A percentile compares a stretch with the other conserved stretches of the same genome.
Evolutionary conservation across 2,329 filamentous ascomycete species (phyloP).

Genomic region (Diaporthe eres): DNA sequence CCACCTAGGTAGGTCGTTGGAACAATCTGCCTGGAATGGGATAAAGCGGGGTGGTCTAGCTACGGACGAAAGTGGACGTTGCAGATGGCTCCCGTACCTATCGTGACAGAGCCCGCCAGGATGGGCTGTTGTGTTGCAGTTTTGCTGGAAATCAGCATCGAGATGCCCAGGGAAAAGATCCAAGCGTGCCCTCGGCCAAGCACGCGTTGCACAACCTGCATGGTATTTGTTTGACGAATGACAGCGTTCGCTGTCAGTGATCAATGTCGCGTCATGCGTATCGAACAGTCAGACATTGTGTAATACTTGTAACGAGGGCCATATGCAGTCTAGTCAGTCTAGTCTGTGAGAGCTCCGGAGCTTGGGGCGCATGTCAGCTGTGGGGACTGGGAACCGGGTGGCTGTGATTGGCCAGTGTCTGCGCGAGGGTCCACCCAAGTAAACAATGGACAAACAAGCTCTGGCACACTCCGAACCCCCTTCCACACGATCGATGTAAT

Average conservation of each 20-base stretch:
- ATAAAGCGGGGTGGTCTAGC: background rate
- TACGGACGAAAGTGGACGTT: too few species aligned
- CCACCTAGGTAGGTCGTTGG: background rate
- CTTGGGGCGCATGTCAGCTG: background rate
- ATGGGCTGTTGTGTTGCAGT: background rate
- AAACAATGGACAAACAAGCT: conserved; percentile 38
- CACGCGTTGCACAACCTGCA: background rate
- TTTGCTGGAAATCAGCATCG: background rate
- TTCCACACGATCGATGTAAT: conserved; percentile 5
- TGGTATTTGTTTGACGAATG: background rate
- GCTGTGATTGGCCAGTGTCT: background rate
- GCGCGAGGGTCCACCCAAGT: conserved; percentile 4
- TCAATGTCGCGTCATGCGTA: background rate
- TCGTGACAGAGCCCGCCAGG: background rate
- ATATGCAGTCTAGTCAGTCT: background rate
- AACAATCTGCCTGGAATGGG: background rate
- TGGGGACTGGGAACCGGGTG: background rate
- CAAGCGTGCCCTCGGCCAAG: background rate
- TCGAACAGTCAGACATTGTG: background rate
- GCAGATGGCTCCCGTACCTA: background rate
- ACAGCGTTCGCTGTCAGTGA: background rate
- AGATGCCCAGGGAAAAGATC: background rate
- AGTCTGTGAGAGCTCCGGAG: background rate
- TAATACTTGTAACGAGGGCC: background rate
- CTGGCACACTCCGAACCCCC: conserved; percentile 23